phyloP scores from a whole-genome alignment of 1,284 basidiomycete species.

The Chiua sp. region DNA sequence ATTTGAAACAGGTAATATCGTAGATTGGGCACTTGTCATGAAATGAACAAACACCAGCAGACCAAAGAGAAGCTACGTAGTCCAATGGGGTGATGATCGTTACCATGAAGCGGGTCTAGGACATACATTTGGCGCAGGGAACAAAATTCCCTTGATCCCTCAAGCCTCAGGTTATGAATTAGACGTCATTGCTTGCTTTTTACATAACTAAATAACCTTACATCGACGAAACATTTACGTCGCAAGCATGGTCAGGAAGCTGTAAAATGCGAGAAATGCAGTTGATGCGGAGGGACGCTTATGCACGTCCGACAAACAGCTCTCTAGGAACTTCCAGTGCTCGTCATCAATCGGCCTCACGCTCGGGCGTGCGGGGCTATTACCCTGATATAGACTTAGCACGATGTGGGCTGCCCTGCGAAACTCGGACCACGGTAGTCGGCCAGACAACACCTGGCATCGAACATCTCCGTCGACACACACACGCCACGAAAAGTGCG shows the following conservation, averaged over 20 bases:
- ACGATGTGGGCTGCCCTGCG: constrained; percentile 5
- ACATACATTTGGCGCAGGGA: too few species aligned
- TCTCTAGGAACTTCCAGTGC: constrained; percentile 20
- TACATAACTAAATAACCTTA: too few species aligned
- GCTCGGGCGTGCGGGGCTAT: constrained; percentile 12
- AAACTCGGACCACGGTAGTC: constrained; percentile 23
- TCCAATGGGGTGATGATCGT: too few species aligned
- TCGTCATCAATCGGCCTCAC: constrained; percentile 10
- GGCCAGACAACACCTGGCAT: constrained; percentile 21
- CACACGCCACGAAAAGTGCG: background rate
- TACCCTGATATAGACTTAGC: constrained; percentile 4
- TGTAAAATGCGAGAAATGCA: constrained; percentile 15
- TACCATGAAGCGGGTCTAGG: too few species aligned
- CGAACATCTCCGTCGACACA: background rate
- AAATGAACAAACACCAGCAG: too few species aligned
- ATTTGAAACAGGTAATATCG: too few species aligned
- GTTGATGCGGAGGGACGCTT: constrained; percentile 21
- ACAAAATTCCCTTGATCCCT: too few species aligned
- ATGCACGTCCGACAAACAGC: constrained; percentile 13
- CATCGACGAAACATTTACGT: background rate
- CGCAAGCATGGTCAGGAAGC: constrained; percentile 7
- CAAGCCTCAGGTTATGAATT: too few species aligned
- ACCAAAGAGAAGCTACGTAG: too few species aligned
- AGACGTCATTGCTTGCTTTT: background rate
- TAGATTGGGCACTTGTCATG: too few species aligned